Percentiles rank a stretch among this genome's conserved stretches.
Conservation (phyloP, 2,329 filamentous ascomycete species). For the Pestalotiopsis sp. region DNA sequence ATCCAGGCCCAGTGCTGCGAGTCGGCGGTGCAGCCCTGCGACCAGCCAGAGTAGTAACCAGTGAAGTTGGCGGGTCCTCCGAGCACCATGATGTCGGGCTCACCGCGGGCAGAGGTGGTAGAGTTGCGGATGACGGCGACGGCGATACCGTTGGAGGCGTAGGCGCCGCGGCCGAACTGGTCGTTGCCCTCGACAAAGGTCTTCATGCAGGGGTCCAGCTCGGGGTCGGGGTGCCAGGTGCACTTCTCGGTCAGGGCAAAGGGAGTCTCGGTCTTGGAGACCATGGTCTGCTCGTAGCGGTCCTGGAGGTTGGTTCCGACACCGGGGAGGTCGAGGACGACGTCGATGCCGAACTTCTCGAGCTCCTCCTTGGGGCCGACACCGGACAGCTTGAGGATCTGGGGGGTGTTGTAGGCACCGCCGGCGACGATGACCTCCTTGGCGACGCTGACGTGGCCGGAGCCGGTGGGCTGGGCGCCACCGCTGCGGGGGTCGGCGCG, state of each 20-base stretch:
- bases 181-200: constrained; percentile 30
- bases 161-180: constrained; percentile 22
- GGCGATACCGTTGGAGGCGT: constrained; percentile 49
- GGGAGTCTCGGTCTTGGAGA: constrained; percentile 39
- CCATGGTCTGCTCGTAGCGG: constrained; percentile 49
- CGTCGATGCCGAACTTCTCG: constrained; percentile 46
- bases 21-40: constrained; percentile 29
- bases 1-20: constrained; percentile 41
- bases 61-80: constrained; percentile 34
- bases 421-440: constrained; percentile 51
- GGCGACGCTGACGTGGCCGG: constrained; percentile 33
- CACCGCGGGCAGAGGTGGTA: constrained; percentile 30
- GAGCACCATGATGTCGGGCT: constrained; percentile 34
- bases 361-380: constrained; percentile 45
- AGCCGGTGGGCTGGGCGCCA: constrained; percentile 22
- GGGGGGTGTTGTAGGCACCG: constrained; percentile 49
- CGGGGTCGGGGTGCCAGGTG: constrained; percentile 28
- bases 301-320: constrained; percentile 66
- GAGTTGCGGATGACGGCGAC: constrained; percentile 41
- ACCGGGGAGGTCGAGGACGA: constrained; percentile 60
- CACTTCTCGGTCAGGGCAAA: constrained; percentile 32
- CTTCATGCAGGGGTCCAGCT: constrained; percentile 36
- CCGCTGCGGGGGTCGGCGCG: constrained; percentile 41
- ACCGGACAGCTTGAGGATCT: constrained; percentile 49
- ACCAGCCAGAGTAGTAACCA: constrained; percentile 36